Conservation (phyloP, 1,139 yeast species). For the Scheffersomyces illinoinensis region DNA sequence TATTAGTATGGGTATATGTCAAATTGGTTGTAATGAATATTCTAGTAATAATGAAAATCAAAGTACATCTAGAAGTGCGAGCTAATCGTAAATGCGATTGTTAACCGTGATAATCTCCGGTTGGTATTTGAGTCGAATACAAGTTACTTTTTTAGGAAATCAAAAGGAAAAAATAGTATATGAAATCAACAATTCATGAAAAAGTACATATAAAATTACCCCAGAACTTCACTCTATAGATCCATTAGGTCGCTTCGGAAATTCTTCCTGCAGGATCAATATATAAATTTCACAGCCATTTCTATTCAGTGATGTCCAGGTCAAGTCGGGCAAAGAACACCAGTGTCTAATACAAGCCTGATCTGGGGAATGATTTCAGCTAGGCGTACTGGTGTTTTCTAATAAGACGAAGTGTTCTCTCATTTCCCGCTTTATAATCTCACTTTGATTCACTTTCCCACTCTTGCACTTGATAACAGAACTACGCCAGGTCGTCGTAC, state of each 20-base stretch:
- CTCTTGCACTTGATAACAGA: too few species aligned
- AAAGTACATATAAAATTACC: background rate
- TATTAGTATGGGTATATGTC: background rate
- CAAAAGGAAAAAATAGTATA: background rate
- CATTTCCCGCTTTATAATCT: too few species aligned
- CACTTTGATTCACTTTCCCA: too few species aligned
- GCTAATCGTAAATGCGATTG: background rate
- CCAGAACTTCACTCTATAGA: background rate
- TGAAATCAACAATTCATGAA: background rate
- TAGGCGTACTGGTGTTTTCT: too few species aligned
- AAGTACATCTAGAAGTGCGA: background rate
- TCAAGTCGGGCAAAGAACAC: background rate
- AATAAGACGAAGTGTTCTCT: too few species aligned
- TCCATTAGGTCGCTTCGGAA: background rate
- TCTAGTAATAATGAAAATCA: too few species aligned
- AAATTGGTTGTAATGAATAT: too few species aligned
- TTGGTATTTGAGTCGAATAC: background rate
- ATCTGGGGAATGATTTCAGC: too few species aligned
- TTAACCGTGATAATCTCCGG: background rate
- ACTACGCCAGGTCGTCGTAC: too few species aligned
- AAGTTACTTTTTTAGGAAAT: background rate
- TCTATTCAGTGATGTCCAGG: background rate
- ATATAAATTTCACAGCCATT: background rate
- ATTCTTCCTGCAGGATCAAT: background rate
- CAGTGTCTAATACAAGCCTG: background rate